Percentiles rank a stretch among this genome's conserved stretches.
These are phyloP conservation scores for Fusarium floridanum DNA, from an alignment of 2,329 filamentous ascomycete genomes.

Conservation along the genomic window DNA sequence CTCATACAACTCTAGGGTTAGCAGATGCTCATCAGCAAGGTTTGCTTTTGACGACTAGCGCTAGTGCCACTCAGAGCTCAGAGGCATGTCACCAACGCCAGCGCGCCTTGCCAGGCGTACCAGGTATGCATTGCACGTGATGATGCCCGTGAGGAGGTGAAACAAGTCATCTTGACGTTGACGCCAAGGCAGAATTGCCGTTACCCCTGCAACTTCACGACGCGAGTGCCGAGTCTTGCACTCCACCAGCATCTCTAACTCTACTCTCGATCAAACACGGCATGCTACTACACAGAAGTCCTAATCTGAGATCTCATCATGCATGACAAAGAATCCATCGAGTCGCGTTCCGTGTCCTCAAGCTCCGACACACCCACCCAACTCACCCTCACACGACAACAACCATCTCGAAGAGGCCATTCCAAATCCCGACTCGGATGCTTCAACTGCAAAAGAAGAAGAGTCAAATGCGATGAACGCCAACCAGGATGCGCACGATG, in stretches of 20 bases:
- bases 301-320: background rate
- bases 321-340: background rate
- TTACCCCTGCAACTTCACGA: background rate
- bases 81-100: background rate
- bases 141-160: background rate
- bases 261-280: too few species aligned
- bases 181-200: background rate
- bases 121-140: background rate
- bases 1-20: background rate
- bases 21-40: background rate
- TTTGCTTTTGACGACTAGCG: background rate
- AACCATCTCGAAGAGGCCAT: slow-evolving; percentile 30
- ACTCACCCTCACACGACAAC: background rate
- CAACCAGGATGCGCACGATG: slow-evolving; percentile 49
- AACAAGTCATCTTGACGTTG: background rate
- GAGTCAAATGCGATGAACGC: slow-evolving; percentile 51
- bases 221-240: background rate
- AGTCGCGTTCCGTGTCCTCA: background rate
- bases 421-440: slow-evolving; percentile 50
- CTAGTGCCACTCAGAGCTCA: background rate
- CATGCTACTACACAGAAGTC: background rate
- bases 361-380: background rate
- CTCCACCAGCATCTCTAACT: background rate
- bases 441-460: slow-evolving; percentile 50
- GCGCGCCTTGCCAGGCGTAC: background rate